phyloP scores from a whole-genome alignment of 768 basidiomycete genomes.

The Pholiota molesta region DNA sequence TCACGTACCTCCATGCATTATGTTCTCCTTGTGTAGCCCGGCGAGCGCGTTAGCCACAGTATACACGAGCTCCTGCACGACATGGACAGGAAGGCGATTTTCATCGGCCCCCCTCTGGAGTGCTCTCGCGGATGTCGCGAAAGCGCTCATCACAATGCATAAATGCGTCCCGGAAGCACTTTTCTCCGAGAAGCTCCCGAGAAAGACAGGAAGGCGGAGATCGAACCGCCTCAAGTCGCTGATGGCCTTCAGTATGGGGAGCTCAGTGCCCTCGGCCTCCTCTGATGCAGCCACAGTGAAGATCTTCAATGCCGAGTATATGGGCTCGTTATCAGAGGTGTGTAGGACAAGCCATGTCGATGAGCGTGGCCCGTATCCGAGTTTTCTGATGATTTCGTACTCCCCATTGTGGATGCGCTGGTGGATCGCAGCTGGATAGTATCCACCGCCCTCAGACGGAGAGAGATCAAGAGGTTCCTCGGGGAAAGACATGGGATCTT shows the following conservation, averaged over 20 bases:
- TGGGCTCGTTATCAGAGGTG: not conserved
- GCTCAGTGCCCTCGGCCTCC: not conserved
- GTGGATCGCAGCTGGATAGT: slow-evolving; percentile 20
- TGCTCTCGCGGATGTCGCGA: slow-evolving; percentile 6
- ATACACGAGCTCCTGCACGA: slow-evolving; percentile 14
- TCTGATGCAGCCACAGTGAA: slow-evolving; percentile 14
- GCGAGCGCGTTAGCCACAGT: slow-evolving; percentile 6
- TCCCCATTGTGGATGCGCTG: slow-evolving; percentile 13
- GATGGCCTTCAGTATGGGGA: not conserved
- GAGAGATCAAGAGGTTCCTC: slow-evolving; percentile 21
- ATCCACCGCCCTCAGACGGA: slow-evolving; percentile 17
- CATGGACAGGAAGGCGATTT: slow-evolving; percentile 15
- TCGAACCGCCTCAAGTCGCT: no score
- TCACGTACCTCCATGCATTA: slow-evolving; percentile 12
- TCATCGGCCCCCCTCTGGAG: slow-evolving; percentile 12
- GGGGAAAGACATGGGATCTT: slow-evolving; percentile 21
- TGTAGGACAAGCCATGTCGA: slow-evolving; percentile 18
- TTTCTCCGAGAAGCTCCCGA: slow-evolving; percentile 14
- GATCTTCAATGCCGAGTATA: slow-evolving; percentile 12
- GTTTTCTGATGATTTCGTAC: slow-evolving; percentile 17
- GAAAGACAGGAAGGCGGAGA: not conserved
- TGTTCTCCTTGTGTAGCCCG: not conserved
- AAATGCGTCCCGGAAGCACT: slow-evolving; percentile 19
- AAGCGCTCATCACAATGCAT: slow-evolving; percentile 11
- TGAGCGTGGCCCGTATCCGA: slow-evolving; percentile 20